Evolutionary conservation across 352 stramenopile species (phyloP).

Genomic region (Pythium coloratum): DNA sequence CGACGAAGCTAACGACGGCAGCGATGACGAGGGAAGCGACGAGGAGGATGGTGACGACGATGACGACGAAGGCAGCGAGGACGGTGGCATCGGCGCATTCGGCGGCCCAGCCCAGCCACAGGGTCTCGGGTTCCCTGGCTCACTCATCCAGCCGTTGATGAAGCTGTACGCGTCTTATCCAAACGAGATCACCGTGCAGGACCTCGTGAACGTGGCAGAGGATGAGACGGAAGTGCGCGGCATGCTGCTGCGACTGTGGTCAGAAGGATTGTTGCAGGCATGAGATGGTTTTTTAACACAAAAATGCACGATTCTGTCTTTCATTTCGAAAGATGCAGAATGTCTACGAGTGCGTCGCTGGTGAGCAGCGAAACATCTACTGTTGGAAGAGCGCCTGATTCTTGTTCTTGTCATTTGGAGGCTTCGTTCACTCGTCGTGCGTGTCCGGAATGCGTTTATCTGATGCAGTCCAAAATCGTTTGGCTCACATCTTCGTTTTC

Average conservation of each 20-base stretch:
- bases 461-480: conserved; percentile 97
- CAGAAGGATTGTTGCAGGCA: conserved; percentile 58
- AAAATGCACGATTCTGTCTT: conserved; percentile 45
- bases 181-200: conserved; percentile 30
- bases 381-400: not conserved
- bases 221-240: conserved; percentile 70
- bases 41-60: conserved; percentile 31
- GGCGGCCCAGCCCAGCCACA: conserved; percentile 44
- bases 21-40: conserved; percentile 26
- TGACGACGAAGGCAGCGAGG: conserved; percentile 31
- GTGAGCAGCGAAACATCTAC: not conserved
- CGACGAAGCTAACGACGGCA: conserved; percentile 35
- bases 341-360: conserved; percentile 18
- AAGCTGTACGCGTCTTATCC: conserved; percentile 69
- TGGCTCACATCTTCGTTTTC: conserved; percentile 93
- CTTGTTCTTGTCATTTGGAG: not conserved
- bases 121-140: conserved; percentile 65
- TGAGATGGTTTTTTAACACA: conserved; percentile 21
- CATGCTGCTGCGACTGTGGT: conserved; percentile 83
- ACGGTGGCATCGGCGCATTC: conserved; percentile 33
- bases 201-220: conserved; percentile 39
- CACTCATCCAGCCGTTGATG: conserved; percentile 57
- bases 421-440: not conserved
- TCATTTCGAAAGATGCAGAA: conserved; percentile 27
- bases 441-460: conserved; percentile 42